A percentile compares a stretch with the other conserved stretches of the same genome.
phyloP scores from a whole-genome alignment of 441 rosid species.

The Macaranga tanarius region DNA sequence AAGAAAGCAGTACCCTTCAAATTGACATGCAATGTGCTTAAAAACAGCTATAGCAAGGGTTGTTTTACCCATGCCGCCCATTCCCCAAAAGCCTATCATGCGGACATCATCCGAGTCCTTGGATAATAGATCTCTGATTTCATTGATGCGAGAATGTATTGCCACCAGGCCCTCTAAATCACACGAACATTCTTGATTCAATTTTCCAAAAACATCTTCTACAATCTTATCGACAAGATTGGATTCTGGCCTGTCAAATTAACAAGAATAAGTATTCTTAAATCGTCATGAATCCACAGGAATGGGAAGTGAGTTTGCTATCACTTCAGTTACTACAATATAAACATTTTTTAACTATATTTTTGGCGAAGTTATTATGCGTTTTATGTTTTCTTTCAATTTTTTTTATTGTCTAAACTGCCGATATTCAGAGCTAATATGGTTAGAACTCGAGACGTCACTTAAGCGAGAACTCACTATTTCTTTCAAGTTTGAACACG shows the following conservation, averaged over 20 bases:
- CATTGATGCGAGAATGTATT: not conserved
- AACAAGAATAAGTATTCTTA: not conserved
- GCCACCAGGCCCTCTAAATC: not conserved
- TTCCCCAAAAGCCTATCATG: slow-evolving; percentile 19
- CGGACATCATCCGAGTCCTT: not conserved
- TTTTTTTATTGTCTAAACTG: no score
- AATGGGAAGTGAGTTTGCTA: no score
- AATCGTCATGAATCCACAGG: no score
- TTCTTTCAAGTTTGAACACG: no score
- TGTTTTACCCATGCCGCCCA: slow-evolving; percentile 25
- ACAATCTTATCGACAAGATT: not conserved
- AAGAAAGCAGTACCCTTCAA: slow-evolving; percentile 16
- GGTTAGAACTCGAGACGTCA: no score
- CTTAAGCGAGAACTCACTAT: no score
- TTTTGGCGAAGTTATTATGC: no score
- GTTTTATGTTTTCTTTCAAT: no score
- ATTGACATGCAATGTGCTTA: not conserved
- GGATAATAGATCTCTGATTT: not conserved
- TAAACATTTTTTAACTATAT: no score
- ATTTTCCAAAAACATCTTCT: not conserved
- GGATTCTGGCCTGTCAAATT: slow-evolving; percentile 7
- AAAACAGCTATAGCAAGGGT: slow-evolving; percentile 20
- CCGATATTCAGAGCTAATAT: no score
- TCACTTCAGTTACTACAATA: no score
- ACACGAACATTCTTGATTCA: not conserved